Evolutionary conservation across 805 yeast species (phyloP).

Genomic region (Kodamaea neixiangensis): DNA sequence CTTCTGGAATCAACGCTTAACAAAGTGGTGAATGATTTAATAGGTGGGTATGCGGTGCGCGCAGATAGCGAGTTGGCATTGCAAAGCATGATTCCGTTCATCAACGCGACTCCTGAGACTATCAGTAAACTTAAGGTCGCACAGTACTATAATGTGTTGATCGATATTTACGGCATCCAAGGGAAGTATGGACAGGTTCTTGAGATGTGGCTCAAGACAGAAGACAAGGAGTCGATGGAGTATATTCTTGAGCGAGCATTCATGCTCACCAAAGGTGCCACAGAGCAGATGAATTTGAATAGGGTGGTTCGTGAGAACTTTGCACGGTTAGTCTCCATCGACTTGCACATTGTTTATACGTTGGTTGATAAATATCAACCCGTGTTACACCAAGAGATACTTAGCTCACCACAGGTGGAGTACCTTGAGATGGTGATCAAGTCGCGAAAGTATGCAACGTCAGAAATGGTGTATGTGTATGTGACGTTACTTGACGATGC

Average conservation of each 20-base stretch:
- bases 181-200: slow-evolving; percentile 54
- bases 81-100: slow-evolving; percentile 63
- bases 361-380: slow-evolving; percentile 41
- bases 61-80: slow-evolving; percentile 73
- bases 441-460: background rate
- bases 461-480: slow-evolving; percentile 16
- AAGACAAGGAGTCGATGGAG: slow-evolving; percentile 10
- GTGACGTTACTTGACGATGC: slow-evolving; percentile 21
- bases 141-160: slow-evolving; percentile 58
- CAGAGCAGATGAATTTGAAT: slow-evolving; percentile 27
- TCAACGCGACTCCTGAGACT: slow-evolving; percentile 56
- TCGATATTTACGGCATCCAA: slow-evolving; percentile 56
- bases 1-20: slow-evolving; percentile 62
- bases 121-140: slow-evolving; percentile 54
- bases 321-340: slow-evolving; percentile 23
- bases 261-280: slow-evolving; percentile 15
- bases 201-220: slow-evolving; percentile 48
- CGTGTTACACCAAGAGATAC: slow-evolving; percentile 37
- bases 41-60: background rate
- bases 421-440: slow-evolving; percentile 6
- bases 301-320: slow-evolving; percentile 27
- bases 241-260: slow-evolving; percentile 17
- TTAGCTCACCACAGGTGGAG: slow-evolving; percentile 18
- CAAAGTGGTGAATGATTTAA: slow-evolving; percentile 40
- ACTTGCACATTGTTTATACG: slow-evolving; percentile 36